These are phyloP conservation scores for Ogataea naganishii DNA, from an alignment of 805 yeast genomes.

Conservation along the genomic window DNA sequence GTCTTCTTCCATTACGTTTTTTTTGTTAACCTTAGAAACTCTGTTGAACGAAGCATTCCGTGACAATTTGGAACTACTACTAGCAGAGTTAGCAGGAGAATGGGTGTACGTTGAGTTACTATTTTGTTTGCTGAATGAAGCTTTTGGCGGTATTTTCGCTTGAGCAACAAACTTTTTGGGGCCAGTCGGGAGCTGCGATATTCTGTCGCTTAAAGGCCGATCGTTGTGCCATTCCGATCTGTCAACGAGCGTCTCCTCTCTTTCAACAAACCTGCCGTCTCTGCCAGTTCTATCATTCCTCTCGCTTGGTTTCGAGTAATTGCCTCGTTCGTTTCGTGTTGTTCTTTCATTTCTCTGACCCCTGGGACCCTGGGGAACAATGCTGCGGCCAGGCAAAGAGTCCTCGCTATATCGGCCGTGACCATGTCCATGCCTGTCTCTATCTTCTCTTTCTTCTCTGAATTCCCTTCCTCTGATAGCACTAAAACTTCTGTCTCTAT, in stretches of 20 bases:
- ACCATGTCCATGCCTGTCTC: no score
- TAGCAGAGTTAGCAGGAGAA: background rate
- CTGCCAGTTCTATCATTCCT: background rate
- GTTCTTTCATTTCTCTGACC: slow-evolving; percentile 3
- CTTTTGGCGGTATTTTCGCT: background rate
- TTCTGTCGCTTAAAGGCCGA: background rate
- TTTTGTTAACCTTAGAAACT: slow-evolving; percentile 9
- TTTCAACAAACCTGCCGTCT: slow-evolving; percentile 1
- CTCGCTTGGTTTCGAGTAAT: background rate
- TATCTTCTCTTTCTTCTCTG: background rate
- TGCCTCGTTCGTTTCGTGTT: slow-evolving; percentile 1
- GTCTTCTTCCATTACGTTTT: slow-evolving; percentile 11
- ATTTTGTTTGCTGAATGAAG: background rate
- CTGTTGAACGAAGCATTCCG: slow-evolving; percentile 7
- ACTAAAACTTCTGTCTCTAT: slow-evolving; percentile 1
- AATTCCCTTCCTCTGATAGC: slow-evolving; percentile 3
- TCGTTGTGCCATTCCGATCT: background rate
- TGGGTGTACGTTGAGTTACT: background rate
- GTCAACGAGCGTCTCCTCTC: background rate
- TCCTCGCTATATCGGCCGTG: no score
- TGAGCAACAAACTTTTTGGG: background rate
- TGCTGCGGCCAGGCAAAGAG: no score
- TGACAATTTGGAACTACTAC: slow-evolving; percentile 1
- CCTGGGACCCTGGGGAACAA: no score
- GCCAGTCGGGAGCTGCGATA: slow-evolving; percentile 1